These are phyloP conservation scores for Babesia ovata DNA, from an alignment of 169 alveolate species.

Conservation along the genomic window DNA sequence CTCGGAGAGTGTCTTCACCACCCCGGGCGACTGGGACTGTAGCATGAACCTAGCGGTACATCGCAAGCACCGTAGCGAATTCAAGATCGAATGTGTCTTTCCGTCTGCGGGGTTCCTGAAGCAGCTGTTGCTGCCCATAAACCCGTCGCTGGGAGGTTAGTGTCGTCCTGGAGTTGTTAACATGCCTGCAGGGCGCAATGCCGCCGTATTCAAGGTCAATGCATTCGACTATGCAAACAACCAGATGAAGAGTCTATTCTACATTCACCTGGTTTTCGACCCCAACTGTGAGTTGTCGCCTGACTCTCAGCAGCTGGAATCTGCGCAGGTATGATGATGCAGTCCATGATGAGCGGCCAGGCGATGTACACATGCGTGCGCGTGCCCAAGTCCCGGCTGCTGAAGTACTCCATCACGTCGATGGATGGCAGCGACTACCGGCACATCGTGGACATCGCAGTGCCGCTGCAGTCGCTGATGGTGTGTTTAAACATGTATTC, in stretches of 20 bases:
- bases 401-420: slow-evolving; percentile 39
- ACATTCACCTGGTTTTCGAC: slow-evolving; percentile 58
- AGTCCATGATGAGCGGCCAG: slow-evolving; percentile 71
- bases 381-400: slow-evolving; percentile 43
- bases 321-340: slow-evolving; percentile 52
- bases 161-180: not conserved
- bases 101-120: slow-evolving; percentile 55
- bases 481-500: slow-evolving; percentile 60
- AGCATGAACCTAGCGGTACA: not conserved
- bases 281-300: slow-evolving; percentile 36
- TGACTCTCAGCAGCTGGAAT: not conserved
- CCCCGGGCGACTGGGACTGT: slow-evolving; percentile 18
- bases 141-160: slow-evolving; percentile 52
- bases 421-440: slow-evolving; percentile 24
- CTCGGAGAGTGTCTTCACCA: not conserved
- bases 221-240: slow-evolving; percentile 18
- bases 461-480: slow-evolving; percentile 53
- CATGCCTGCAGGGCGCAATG: slow-evolving; percentile 33
- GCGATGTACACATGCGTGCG: slow-evolving; percentile 70
- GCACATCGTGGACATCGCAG: slow-evolving; percentile 43
- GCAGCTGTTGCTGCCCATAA: slow-evolving; percentile 45
- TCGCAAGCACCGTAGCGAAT: slow-evolving; percentile 2
- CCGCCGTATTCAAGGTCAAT: slow-evolving; percentile 14
- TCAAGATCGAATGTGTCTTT: slow-evolving; percentile 54
- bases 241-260: slow-evolving; percentile 49